A percentile compares a stretch with the other conserved stretches of the same genome.
Evolutionary conservation across 345 rosid species (phyloP).

Genomic region (Eucalyptus leucophloia): DNA sequence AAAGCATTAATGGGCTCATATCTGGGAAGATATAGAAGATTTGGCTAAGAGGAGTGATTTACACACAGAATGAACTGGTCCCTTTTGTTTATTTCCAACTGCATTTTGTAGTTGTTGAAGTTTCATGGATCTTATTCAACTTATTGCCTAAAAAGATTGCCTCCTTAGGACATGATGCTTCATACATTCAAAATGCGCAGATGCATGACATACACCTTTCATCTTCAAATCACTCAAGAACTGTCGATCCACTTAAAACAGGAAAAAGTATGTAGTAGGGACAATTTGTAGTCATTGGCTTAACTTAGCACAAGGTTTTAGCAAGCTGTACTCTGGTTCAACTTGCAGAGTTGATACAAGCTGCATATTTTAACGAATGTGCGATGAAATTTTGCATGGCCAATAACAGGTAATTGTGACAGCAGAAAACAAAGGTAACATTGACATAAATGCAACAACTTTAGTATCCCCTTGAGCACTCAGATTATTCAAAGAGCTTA

Average conservation of each 20-base stretch:
- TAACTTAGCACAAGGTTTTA: constrained; percentile 80
- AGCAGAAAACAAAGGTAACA: not conserved
- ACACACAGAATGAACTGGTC: not conserved
- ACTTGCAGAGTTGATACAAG: constrained; percentile 70
- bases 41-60: not conserved
- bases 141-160: not conserved
- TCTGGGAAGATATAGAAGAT: not conserved
- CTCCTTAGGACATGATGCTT: not conserved
- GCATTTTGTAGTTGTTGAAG: not conserved
- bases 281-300: not conserved
- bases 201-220: not conserved
- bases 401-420: not conserved
- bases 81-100: not conserved
- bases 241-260: not conserved
- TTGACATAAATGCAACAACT: not conserved
- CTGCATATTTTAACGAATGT: constrained; percentile 36
- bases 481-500: not conserved
- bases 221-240: not conserved
- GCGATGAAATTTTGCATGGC: not conserved
- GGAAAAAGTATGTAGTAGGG: not conserved
- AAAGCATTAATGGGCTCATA: not conserved
- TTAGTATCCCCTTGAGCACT: not conserved
- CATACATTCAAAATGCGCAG: not conserved
- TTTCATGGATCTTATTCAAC: not conserved
- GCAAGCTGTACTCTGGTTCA: constrained; percentile 62